These are phyloP conservation scores for Dalechampia spathulata DNA, from an alignment of 441 rosid genomes.

Conservation along the genomic window DNA sequence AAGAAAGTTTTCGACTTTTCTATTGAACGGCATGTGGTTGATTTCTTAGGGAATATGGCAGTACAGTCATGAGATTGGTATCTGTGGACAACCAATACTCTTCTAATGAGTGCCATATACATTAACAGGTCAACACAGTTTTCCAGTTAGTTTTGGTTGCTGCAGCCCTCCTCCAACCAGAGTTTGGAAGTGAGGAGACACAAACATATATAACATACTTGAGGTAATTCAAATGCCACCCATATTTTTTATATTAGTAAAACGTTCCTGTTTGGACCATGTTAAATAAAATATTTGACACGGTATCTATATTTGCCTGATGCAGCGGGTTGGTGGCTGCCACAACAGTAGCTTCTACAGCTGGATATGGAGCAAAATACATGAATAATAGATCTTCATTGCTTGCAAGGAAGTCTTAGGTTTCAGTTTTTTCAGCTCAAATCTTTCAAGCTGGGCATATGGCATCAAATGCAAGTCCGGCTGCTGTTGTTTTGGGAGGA, in stretches of 20 bases:
- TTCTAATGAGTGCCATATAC: neutral
- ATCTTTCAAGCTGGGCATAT: neutral
- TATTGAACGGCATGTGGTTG: neutral
- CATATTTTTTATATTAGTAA: neutral
- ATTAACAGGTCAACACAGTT: constrained; percentile 79
- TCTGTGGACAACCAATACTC: neutral
- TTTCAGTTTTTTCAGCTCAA: neutral
- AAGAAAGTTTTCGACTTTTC: neutral
- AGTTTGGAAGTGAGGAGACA: constrained; percentile 60
- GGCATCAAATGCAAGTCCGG: neutral
- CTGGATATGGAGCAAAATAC: constrained; percentile 69
- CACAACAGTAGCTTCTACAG: constrained; percentile 70
- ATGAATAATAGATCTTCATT: constrained; percentile 37
- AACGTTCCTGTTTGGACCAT: neutral
- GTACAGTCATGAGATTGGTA: too few species aligned
- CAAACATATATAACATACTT: constrained; percentile 56
- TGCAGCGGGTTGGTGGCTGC: constrained; percentile 80
- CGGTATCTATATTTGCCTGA: neutral
- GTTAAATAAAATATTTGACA: neutral
- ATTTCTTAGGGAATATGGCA: neutral
- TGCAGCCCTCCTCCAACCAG: constrained; percentile 78
- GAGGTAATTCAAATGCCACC: constrained; percentile 34
- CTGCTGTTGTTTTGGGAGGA: neutral
- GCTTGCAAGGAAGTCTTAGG: constrained; percentile 24
- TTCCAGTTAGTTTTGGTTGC: constrained; percentile 81